Base-by-base conservation (phyloP, 192 early-diverging fungal species). In the Coemansia sp. region DNA sequence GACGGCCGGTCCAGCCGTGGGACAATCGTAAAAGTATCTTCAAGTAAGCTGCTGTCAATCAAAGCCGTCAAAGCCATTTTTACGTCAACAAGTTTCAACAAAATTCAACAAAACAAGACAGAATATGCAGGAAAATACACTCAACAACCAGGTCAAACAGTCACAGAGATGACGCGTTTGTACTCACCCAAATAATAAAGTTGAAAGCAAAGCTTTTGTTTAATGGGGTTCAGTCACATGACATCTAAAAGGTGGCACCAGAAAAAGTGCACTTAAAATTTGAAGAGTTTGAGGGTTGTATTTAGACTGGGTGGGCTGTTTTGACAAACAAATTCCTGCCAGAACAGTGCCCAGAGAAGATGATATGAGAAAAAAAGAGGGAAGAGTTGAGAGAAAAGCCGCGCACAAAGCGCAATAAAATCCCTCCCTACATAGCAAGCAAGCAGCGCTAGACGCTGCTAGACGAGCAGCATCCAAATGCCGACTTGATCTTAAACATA, bases 1-100 rank as follows among this genome's bases (percentile, higher is more conserved):
- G 93, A 94, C n/a, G 91, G 91, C 20, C 85, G 85, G 42, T 87
- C 90, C 31, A 93, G 81, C 8, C 87, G 82, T 31, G 85, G 84
- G 36, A 89, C 85, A 40, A 93, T 84, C 14, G 85, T 81, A 46
- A 69, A 79, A 20, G 5, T 49, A 58, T 77, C 75, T 11, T 50
- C 62, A 12, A 70, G 49, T 26, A 75, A 44, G n/a, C 56, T 57
- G 61, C 53, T 57, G 56, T 69, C 73, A 57, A 69, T 17, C 46
- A 48, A 48, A 48, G 19, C 46, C 12, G 46, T 48, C 46, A 19
- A 17, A 8, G 12, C 46, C 46, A 48, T 48, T 20, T 44, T 44
- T 44, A 17, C 42, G n/a, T 48, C 6, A 15, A 19, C 46, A 48
- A 17, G 8, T 6, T 48, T n/a, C 46, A 48, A 48, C 46, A 48